Evolutionary conservation across 768 basidiomycete genomes (phyloP), one percentile per base, ranked within the genome.

Genomic region (Phaeotremella skinneri): DNA sequence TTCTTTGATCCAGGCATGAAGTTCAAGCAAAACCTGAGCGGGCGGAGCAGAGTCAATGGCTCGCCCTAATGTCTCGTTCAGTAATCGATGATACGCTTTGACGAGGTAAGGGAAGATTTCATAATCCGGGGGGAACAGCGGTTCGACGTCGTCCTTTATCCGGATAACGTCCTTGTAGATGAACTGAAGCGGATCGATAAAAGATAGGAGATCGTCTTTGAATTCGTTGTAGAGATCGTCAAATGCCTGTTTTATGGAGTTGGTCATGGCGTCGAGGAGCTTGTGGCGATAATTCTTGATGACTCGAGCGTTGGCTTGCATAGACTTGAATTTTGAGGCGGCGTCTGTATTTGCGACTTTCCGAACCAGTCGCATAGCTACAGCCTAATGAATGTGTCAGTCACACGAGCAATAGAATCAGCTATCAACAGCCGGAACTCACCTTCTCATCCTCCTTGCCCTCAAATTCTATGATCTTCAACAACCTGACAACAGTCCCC

Each of bases 241-340:
- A 69, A 94, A 89, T 56, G 83, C 83, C 27, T 79, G 80, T 58
- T 84, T 83, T 68, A 94, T 87, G 4, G 90, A 87, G 16, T 87
- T 84, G 0, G 83, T 80, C 74, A 98, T 89, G 23, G 83, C 83
- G 70, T 88, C 90, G 62, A 85, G 82, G 59, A 96, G 83, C 74
- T 91, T 94, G 56, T 89, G 86, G 17, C 93, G 86, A 76, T 98
- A 98, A 76, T 96, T 90, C 78, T 98, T 99, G 75, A 98, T 85
- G 31, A 90, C 81, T 42, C 94, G 86, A 13, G 93, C 90, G 65
- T 91, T 87, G 45, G 92, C 92, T 77, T 90, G 88, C 83, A 93
- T 85, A 14, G 91, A 94, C 72, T 85, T 89, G 80, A 91, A 93
- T 76, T 90, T 92, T 11, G 90, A 87, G 1, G 96, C 90, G 20